Evolutionary conservation across 257 asterid species (phyloP), one percentile per base, ranked within the genome.

Genomic region (Ophiorrhiza pumila): DNA sequence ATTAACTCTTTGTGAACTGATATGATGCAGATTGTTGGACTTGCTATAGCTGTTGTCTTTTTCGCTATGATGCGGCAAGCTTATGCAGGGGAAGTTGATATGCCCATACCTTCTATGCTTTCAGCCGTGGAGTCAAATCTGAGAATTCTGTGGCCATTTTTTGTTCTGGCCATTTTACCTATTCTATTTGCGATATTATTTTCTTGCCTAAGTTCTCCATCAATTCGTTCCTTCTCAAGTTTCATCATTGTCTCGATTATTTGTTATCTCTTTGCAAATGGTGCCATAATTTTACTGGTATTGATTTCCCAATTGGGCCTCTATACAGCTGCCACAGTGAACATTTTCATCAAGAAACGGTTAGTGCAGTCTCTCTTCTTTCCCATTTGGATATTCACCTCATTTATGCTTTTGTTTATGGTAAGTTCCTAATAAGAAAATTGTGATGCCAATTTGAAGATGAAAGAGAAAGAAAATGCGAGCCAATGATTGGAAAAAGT

Each of bases 31-130:
- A 49, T 69, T 76, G 11, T 32, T 74, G 78, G 75, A 72, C 61
- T 73, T 71, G 66, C 75, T 79, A 55, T 90, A 69, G 91, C 99
- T 72, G 91, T 89, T 67, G 85, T 84, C 56, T 87, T 90, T 83
- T 95, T 90, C 14, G 96, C 96, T 85, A 87, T 92, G 80, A 92
- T 89, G 96, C 86, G 91, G 81, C 99, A 92, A 87, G 91, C 98
- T 42, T 75, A 85, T 76, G 91, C 95, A 75, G 89, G 98, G 93
- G 98, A 95, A 76, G 79, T 84, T 78, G 91, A 89, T 82, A 88
- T 71, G 83, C 94, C 96, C 41, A 73, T 92, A 71, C 99, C 97
- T 27, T 88, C 99, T 11, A 47, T 95, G 81, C 83, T 92, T 53
- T 89, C 98, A 27, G 89, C 98, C 20, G 82, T 95, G 46, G 99